Evolutionary conservation across 768 basidiomycete genomes (phyloP), one percentile per base, ranked within the genome.

Genomic region (Hygrocybe coccinea): DNA sequence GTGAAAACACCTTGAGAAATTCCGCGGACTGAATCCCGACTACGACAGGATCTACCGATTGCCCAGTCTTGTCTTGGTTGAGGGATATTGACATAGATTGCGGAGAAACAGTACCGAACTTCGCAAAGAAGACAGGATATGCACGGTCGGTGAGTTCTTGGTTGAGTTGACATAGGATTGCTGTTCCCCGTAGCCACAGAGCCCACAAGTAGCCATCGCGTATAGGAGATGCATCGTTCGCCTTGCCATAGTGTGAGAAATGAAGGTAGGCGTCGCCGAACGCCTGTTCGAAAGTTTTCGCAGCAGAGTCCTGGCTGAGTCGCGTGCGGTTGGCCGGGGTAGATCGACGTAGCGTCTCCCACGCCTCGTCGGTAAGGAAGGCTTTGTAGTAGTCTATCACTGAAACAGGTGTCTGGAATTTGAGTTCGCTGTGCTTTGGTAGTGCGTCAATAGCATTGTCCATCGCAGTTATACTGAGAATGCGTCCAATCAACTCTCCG

Each of bases 401-500:
- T 29, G 50, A 10, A 51, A 51, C 50, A 51, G 50, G 50, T 24
- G 50, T 51, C 21, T 51, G 50, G 22, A 17, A 51, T 25, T 51
- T 51, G n/a, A 51, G 36, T 24, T 51, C 50, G 22, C 48, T 4
- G 48, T 15, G 33, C 14, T 33, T 25, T 33, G 41, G 25, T 47
- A 59, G 29, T 35, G 22, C 29, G 45, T 57, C 29, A 45, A 63
- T 63, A 29, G 61, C 61, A 7, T 38, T 36, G 48, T 63, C 62
- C 62, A 63, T 63, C 1, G 62, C 62, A 0, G 36, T 54, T 11
- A 63, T 63, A 21, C 60, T 63, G 41, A 63, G 36, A 39, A 49
- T 37, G 36, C 62, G 55, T 15, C 62, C 59, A 43, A 62, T 62
- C 19, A 64, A 52, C 56, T 62, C 62, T 39, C 62, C 61, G n/a